These are phyloP conservation scores for Kazachstania martiniae DNA, from an alignment of 805 yeast species.

Conservation along the genomic window DNA sequence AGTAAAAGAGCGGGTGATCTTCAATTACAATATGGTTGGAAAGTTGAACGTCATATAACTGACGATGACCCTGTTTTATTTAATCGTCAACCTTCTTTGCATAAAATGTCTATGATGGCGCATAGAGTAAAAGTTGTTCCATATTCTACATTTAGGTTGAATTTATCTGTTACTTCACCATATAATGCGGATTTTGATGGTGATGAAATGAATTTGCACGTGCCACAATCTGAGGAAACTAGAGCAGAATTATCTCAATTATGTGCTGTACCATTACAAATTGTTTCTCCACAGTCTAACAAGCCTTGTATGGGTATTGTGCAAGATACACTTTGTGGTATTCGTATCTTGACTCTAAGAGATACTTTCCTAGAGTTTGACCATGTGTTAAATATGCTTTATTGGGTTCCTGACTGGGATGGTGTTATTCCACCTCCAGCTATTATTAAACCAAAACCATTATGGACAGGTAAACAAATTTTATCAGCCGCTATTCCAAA, in stretches of 20 bases:
- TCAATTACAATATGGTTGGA: constrained; percentile 97
- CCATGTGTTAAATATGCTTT: constrained; percentile 90
- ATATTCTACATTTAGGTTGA: constrained; percentile 91
- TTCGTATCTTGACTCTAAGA: constrained; percentile 88
- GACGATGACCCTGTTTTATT: constrained; percentile 96
- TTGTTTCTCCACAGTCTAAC: constrained; percentile 96
- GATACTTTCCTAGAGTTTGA: constrained; percentile 83
- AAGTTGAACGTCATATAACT: constrained; percentile 95
- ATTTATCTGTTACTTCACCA: constrained; percentile 96
- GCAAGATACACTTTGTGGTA: constrained; percentile 96
- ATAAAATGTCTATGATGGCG: constrained; percentile 99
- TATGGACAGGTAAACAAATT: constrained; percentile 97
- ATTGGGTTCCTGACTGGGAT: constrained; percentile 99
- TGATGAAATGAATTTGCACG: constrained; percentile 99
- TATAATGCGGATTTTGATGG: constrained; percentile 99
- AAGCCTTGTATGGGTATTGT: constrained; percentile 99
- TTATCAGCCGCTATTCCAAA: constrained; percentile 86
- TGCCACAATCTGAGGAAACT: constrained; percentile 96
- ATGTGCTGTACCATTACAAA: constrained; percentile 95
- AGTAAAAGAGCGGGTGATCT: constrained; percentile 98
- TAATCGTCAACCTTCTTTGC: constrained; percentile 98
- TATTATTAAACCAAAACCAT: constrained; percentile 82
- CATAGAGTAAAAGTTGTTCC: constrained; percentile 99
- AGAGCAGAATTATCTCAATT: constrained; percentile 91
- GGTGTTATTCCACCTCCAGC: constrained; percentile 97